Evolutionary conservation across 1,139 yeast genomes (phyloP).

Genomic region (Magnusiomyces tetraspermus): DNA sequence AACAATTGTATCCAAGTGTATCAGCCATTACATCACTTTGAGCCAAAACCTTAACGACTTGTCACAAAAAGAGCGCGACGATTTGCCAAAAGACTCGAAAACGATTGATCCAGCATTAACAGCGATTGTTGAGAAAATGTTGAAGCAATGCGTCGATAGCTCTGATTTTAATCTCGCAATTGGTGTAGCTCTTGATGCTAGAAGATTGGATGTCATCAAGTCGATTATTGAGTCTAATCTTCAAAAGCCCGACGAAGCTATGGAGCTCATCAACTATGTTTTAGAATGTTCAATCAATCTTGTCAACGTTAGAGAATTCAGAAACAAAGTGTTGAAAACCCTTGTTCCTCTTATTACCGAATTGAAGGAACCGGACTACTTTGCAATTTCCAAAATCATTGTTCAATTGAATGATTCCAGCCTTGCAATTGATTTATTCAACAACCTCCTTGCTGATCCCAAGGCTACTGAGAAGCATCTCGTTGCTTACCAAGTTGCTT

Average conservation of each 20-base stretch:
- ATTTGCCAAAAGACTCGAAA: neutral
- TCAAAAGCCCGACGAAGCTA: constrained; percentile 30
- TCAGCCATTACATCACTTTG: constrained; percentile 64
- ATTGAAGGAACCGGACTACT: constrained; percentile 61
- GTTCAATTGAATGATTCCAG: constrained; percentile 74
- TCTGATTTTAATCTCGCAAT: constrained; percentile 74
- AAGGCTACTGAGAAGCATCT: constrained; percentile 34
- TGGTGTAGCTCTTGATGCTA: constrained; percentile 86
- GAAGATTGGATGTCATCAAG: constrained; percentile 73
- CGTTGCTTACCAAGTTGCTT: constrained; percentile 87
- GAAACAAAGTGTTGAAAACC: constrained; percentile 51
- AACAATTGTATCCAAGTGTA: constrained; percentile 88
- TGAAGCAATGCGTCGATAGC: constrained; percentile 60
- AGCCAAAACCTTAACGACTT: constrained; percentile 49
- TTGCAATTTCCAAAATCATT: constrained; percentile 71
- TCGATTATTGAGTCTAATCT: constrained; percentile 45
- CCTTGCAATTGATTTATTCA: constrained; percentile 61
- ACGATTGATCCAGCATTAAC: constrained; percentile 54
- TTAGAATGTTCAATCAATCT: constrained; percentile 63
- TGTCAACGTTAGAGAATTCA: constrained; percentile 55
- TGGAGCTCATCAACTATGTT: constrained; percentile 61
- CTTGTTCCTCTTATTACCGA: constrained; percentile 53
- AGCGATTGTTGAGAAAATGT: constrained; percentile 75
- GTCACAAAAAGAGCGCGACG: constrained; percentile 19
- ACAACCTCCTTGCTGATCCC: constrained; percentile 41